phyloP scores from a whole-genome alignment of 169 alveolate species.

The Eimeria sp. region DNA sequence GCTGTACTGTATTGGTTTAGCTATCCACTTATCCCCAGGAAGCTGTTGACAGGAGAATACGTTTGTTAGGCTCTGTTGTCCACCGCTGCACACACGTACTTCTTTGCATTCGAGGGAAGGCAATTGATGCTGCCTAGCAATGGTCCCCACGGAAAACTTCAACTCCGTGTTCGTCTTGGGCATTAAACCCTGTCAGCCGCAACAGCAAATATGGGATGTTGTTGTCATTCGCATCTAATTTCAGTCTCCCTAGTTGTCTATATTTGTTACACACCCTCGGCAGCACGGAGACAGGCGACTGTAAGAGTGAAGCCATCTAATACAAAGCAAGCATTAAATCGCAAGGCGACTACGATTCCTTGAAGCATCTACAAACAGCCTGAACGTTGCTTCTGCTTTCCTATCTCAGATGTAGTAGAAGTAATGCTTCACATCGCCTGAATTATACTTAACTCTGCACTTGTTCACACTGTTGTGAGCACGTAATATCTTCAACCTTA shows the following conservation, averaged over 20 bases:
- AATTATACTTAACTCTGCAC: neutral
- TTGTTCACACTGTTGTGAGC: neutral
- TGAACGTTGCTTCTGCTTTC: neutral
- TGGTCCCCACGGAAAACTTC: slow-evolving; percentile 19
- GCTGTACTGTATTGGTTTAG: neutral
- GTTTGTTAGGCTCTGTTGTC: neutral
- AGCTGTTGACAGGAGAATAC: too few relatives aligned
- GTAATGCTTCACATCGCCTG: neutral
- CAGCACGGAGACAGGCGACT: neutral
- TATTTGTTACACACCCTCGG: neutral
- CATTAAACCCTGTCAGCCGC: slow-evolving; percentile 59
- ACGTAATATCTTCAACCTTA: neutral
- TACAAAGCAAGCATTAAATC: neutral
- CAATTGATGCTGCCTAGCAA: neutral
- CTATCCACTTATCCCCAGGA: neutral
- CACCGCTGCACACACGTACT: neutral
- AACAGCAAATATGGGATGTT: neutral
- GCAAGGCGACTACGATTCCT: neutral
- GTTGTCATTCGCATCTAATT: neutral
- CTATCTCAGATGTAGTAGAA: neutral
- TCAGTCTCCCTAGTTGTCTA: neutral
- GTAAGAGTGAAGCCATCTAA: neutral
- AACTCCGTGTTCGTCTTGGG: slow-evolving; percentile 25
- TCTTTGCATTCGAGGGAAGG: slow-evolving; percentile 60
- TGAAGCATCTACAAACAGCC: neutral